Evolutionary conservation across 1,284 basidiomycete genomes (phyloP), one percentile per base, ranked within the genome.

Genomic region (Pyrrhoderma lamaoense): DNA sequence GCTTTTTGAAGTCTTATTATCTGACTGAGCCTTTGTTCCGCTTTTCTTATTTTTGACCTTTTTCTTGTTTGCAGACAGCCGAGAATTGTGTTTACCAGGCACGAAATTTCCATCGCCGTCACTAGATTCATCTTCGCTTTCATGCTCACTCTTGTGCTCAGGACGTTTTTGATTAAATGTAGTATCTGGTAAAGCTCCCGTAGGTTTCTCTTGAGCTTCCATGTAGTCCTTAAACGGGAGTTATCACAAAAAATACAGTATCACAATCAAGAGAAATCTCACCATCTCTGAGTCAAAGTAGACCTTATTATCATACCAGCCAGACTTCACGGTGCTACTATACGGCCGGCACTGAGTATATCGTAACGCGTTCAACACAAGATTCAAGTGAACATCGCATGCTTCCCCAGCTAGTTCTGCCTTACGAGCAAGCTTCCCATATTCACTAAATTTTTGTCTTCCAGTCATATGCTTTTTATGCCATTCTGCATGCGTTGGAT

Each of bases 381-480:
- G 65, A 47, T 66, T 68, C 3, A 65, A 56, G 9, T 56, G 53
- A 18, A 67, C 54, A 50, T 70, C 60, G 9, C 68, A 68, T 27
- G 65, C 60, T 40, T 56, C 56, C 1, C 75, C 73, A 35, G 49
- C 53, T 57, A 58, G 63, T 56, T 73, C 69, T 40, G 64, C 65
- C 27, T 65, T 55, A 8, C 65, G 53, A 22, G 55, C 44, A 58
- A 68, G 73, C 35, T 57, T 59, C 25, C 49, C 45, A 37, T 55
- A 63, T 45, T 60, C 61, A n/a, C 52, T 11, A 16, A 18, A 16
- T 8, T 8, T 51, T 11, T 5, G 27, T 11, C 27, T 31, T 31
- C 27, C 27, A 31, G 7, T 11, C 27, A 5, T 31, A 57, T 84
- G 82, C 14, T 59, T 51, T 1, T 58, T 45, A 53, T 87, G 83